A percentile compares a stretch with the other conserved stretches of the same genome.
Evolutionary conservation across 257 asterid species (phyloP).

Genomic region (Parsonsia alboflavescens): DNA sequence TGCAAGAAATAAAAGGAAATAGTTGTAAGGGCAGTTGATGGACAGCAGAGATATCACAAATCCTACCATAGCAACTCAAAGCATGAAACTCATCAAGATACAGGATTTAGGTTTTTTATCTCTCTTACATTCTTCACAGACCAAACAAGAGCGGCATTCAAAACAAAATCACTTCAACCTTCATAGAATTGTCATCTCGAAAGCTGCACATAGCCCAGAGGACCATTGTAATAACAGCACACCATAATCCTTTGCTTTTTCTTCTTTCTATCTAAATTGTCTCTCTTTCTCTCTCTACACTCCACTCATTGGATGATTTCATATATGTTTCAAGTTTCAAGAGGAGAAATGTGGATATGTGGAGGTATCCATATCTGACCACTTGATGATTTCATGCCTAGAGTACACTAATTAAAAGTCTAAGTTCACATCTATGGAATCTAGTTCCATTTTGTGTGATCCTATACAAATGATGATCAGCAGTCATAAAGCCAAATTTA

Average conservation of each 20-base stretch:
- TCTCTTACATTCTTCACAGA: not conserved
- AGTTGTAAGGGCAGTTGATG: not conserved
- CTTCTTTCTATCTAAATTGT: not conserved
- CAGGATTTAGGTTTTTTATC: no score
- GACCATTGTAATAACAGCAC: not conserved
- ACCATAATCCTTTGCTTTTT: not conserved
- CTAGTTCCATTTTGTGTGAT: not conserved
- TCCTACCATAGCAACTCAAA: not conserved
- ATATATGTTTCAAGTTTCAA: conserved; percentile 2
- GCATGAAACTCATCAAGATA: not conserved
- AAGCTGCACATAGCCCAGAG: not conserved
- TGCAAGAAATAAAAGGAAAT: not conserved
- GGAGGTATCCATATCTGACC: not conserved
- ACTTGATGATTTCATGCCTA: not conserved
- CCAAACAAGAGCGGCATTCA: not conserved
- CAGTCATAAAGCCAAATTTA: not conserved
- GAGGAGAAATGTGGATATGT: not conserved
- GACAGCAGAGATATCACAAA: not conserved
- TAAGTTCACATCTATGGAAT: not conserved
- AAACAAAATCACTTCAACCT: not conserved
- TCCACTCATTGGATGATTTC: not conserved
- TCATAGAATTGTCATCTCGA: not conserved
- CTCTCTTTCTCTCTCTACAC: not conserved
- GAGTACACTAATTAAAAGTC: no score
- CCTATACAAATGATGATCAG: not conserved